Percentiles rank a stretch among this genome's conserved stretches.
Evolutionary conservation across 306 rosid species (phyloP).

Genomic region (Prosopis cineraria): DNA sequence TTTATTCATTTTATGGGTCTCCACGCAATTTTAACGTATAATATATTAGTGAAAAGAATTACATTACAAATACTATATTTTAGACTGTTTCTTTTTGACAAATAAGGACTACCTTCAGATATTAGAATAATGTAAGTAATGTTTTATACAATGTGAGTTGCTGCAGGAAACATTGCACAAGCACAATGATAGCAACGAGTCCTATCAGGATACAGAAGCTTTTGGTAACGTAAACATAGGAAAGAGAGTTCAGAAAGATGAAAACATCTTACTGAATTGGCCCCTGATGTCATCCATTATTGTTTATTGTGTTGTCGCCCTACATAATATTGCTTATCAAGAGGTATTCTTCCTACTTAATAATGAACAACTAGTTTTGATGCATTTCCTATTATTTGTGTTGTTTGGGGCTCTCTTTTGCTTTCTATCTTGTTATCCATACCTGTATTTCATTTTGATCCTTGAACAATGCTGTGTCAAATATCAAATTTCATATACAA

Average conservation of each 20-base stretch:
- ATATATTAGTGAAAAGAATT: not conserved
- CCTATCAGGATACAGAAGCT: slow-evolving; percentile 41
- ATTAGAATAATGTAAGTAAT: not conserved
- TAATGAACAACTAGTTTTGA: not conserved
- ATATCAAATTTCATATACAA: not conserved
- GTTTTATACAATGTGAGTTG: slow-evolving; percentile 18
- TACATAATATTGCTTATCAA: slow-evolving; percentile 79
- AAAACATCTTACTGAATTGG: slow-evolving; percentile 78
- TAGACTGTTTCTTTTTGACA: not conserved
- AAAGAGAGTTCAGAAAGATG: slow-evolving; percentile 32
- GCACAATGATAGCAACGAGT: slow-evolving; percentile 36
- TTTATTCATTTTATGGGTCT: not conserved
- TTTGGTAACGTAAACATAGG: slow-evolving; percentile 50
- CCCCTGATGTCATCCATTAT: slow-evolving; percentile 82
- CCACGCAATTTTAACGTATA: not conserved
- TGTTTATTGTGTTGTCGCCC: slow-evolving; percentile 62
- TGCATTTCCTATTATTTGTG: not conserved
- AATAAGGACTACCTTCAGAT: not conserved
- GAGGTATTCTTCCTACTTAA: slow-evolving; percentile 58
- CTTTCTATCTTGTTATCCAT: not conserved
- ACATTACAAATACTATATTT: not conserved
- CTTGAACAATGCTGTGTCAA: not conserved
- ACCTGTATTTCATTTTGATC: not conserved
- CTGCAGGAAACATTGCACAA: slow-evolving; percentile 85
- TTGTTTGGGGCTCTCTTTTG: not conserved